These are phyloP conservation scores for Chloranthus sessilifolius DNA, from an alignment of 164 flowering plant genomes.

Conservation along the genomic window DNA sequence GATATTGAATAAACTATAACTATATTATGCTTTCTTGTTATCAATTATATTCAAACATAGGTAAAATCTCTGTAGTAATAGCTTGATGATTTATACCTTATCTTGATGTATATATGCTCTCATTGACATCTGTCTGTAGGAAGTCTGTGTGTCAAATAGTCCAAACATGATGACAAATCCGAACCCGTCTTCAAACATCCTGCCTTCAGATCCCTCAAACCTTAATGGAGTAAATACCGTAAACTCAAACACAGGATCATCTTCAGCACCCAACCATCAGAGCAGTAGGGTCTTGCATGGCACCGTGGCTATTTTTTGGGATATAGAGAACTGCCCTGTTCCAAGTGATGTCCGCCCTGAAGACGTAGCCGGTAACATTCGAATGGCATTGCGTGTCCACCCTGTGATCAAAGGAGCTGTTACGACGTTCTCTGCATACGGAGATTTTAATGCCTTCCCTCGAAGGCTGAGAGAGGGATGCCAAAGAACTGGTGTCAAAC, in stretches of 20 bases:
- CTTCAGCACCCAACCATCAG: constrained; percentile 23
- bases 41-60: no score
- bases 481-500: constrained; percentile 95
- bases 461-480: constrained; percentile 90
- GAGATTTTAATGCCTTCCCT: constrained; percentile 93
- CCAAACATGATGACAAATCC: constrained; percentile 11
- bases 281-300: constrained; percentile 33
- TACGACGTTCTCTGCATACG: constrained; percentile 79
- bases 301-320: constrained; percentile 89
- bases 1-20: no score
- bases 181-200: constrained; percentile 8
- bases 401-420: constrained; percentile 82
- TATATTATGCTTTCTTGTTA: no score
- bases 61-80: no score
- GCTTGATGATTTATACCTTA: background rate
- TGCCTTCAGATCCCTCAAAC: constrained; percentile 14
- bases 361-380: constrained; percentile 88
- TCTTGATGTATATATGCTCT: no score
- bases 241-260: constrained; percentile 21
- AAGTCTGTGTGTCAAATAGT: constrained; percentile 6
- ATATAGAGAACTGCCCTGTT: constrained; percentile 92
- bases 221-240: constrained; percentile 3
- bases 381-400: constrained; percentile 86
- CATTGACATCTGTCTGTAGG: no score
- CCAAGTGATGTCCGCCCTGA: constrained; percentile 92